Conservation (phyloP, 1,284 basidiomycete species). For the Thelephora terrestris region DNA sequence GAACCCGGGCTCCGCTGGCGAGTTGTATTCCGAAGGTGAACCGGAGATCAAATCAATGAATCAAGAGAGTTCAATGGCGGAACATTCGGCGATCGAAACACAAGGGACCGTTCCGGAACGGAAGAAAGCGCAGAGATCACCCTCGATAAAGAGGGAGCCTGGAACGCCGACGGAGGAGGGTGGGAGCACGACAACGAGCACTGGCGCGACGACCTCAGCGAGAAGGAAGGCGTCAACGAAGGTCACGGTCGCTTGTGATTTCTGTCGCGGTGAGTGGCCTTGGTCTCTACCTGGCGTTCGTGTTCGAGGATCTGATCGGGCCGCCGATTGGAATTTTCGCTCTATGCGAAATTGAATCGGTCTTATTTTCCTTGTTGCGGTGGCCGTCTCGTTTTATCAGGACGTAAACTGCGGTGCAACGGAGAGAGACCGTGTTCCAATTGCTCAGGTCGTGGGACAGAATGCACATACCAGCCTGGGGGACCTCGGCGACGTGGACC, state of each 20-base stretch:
- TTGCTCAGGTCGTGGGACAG: conserved; percentile 37
- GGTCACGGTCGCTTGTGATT: conserved; percentile 55
- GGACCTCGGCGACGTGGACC: conserved; percentile 55
- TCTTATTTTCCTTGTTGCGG: neutral
- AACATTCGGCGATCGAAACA: no score
- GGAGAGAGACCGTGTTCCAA: conserved; percentile 53
- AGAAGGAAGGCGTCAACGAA: conserved; percentile 32
- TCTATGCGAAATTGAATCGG: neutral
- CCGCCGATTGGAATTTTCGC: conserved; percentile 4
- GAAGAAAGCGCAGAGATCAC: neutral
- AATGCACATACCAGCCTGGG: conserved; percentile 40
- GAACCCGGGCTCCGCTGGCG: no score
- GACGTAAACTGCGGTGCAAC: conserved; percentile 62
- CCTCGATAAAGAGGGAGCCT: conserved; percentile 3
- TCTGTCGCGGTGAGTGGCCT: conserved; percentile 51
- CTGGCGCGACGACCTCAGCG: conserved; percentile 6
- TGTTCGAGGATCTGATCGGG: conserved; percentile 2
- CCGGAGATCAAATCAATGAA: no score
- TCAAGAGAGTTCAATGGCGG: no score
- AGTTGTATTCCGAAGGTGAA: no score
- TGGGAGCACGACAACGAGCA: conserved; percentile 13
- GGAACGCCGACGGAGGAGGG: conserved; percentile 4
- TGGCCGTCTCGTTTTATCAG: conserved; percentile 23
- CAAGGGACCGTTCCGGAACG: neutral
- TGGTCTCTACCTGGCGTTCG: conserved; percentile 6